Conservation (phyloP, 768 basidiomycete genomes). For the Macrocybe gigantea region DNA sequence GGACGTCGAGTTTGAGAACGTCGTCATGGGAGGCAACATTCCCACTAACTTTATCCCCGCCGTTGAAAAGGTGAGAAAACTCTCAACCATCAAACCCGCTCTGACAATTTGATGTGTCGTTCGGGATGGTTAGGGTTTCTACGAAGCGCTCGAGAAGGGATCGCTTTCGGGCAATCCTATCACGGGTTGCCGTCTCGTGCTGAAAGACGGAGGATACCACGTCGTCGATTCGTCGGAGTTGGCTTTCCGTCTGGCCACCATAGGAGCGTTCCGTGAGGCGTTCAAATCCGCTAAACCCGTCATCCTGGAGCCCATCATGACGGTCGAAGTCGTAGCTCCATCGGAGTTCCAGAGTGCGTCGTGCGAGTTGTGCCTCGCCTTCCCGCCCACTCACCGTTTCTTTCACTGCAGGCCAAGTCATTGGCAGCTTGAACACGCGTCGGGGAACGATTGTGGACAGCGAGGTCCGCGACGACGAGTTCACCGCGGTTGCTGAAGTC, state of each 20-base stretch:
- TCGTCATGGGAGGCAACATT: constrained; percentile 89
- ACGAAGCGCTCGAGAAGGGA: constrained; percentile 90
- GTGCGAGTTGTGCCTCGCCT: not conserved
- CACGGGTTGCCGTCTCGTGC: constrained; percentile 77
- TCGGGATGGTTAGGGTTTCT: constrained; percentile 67
- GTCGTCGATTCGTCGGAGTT: constrained; percentile 94
- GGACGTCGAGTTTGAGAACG: constrained; percentile 77
- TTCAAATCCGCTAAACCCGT: constrained; percentile 73
- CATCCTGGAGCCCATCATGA: constrained; percentile 98
- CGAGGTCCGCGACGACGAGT: constrained; percentile 96
- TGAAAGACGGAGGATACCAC: constrained; percentile 91
- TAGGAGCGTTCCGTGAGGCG: constrained; percentile 90
- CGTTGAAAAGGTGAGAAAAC: constrained; percentile 71
- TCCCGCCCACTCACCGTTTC: not conserved
- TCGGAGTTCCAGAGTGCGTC: constrained; percentile 85
- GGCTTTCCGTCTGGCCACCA: constrained; percentile 87
- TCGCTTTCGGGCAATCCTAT: constrained; percentile 83
- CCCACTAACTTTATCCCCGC: constrained; percentile 91
- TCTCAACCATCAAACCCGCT: not conserved
- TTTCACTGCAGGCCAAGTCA: constrained; percentile 60
- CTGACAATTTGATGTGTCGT: not conserved
- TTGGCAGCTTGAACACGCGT: constrained; percentile 88
- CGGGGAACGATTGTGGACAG: constrained; percentile 93
- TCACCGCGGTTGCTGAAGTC: constrained; percentile 87
- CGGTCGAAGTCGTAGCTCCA: constrained; percentile 94